phyloP scores from a whole-genome alignment of 73 alveolate genomes.

The Loxodes magnus region DNA sequence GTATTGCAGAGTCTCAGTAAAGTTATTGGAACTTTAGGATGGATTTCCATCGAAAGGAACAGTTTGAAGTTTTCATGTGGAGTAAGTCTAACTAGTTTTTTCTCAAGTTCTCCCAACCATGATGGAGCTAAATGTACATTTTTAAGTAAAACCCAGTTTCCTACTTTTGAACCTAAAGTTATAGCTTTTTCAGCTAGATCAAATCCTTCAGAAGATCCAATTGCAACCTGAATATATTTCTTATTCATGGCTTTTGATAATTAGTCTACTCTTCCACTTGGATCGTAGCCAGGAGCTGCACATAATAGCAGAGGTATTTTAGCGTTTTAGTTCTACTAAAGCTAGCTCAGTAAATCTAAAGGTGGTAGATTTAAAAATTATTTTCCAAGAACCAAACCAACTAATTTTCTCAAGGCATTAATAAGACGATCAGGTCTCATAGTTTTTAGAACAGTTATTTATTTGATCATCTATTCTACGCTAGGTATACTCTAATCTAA shows the following conservation, averaged over 20 bases:
- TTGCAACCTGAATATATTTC: constrained; percentile 90
- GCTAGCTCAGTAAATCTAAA: constrained; percentile 70
- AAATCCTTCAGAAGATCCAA: constrained; percentile 96
- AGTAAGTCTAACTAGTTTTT: constrained; percentile 83
- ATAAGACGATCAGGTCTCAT: constrained; percentile 87
- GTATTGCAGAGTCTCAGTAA: constrained; percentile 87
- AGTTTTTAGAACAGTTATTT: constrained; percentile 51
- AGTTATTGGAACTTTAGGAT: constrained; percentile 96
- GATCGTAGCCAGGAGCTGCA: constrained; percentile 98
- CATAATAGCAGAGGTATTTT: constrained; percentile 73
- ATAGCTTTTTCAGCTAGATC: constrained; percentile 89
- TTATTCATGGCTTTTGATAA: constrained; percentile 71
- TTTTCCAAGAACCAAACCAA: constrained; percentile 61
- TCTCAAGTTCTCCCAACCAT: constrained; percentile 97
- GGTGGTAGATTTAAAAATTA: constrained; percentile 60
- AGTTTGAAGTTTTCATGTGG: constrained; percentile 95
- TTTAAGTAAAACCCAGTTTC: constrained; percentile 97
- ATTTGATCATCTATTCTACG: constrained; percentile 30
- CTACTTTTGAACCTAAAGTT: constrained; percentile 74
- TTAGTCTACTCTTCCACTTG: constrained; percentile 80
- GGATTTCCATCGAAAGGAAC: constrained; percentile 98
- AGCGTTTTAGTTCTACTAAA: constrained; percentile 72
- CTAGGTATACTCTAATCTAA: constrained; percentile 16
- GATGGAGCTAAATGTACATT: constrained; percentile 98
- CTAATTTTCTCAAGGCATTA: constrained; percentile 49